A percentile compares a stretch with the other conserved stretches of the same genome.
phyloP scores from a whole-genome alignment of 2,329 filamentous ascomycete genomes.

The Colletotrichum horii region DNA sequence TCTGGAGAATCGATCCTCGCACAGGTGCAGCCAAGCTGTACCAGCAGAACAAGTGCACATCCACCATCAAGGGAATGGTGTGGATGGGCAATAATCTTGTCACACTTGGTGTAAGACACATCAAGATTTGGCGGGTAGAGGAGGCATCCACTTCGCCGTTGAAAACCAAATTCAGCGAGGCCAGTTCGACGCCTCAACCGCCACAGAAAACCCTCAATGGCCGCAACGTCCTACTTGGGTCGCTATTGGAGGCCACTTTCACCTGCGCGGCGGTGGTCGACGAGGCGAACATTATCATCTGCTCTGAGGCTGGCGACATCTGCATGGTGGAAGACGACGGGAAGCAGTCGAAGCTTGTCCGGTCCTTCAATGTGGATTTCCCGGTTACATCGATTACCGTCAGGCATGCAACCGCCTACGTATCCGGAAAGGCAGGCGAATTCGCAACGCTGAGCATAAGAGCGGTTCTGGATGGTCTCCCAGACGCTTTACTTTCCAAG shows the following conservation, averaged over 20 bases:
- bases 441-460: conserved; percentile 59
- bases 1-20: conserved; percentile 86
- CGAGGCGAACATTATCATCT: conserved; percentile 77
- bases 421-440: conserved; percentile 72
- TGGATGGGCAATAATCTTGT: conserved; percentile 88
- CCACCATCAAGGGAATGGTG: conserved; percentile 81
- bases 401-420: conserved; percentile 62
- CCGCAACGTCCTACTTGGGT: conserved; percentile 85
- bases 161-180: conserved; percentile 59
- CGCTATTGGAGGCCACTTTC: conserved; percentile 83
- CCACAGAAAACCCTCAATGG: conserved; percentile 77
- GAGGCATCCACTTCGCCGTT: conserved; percentile 68
- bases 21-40: conserved; percentile 81
- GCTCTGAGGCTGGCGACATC: conserved; percentile 87
- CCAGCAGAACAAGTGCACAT: conserved; percentile 91
- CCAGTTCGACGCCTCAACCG: conserved; percentile 25
- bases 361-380: conserved; percentile 71
- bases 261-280: conserved; percentile 77
- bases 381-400: conserved; percentile 70
- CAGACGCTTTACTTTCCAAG: conserved; percentile 42
- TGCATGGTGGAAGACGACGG: conserved; percentile 83
- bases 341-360: conserved; percentile 72
- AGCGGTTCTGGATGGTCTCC: conserved; percentile 48
- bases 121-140: conserved; percentile 91
- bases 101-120: conserved; percentile 87